A percentile compares a stretch with the other conserved stretches of the same genome.
Conservation (phyloP, 805 yeast genomes). For the Grigorovia humatica region DNA sequence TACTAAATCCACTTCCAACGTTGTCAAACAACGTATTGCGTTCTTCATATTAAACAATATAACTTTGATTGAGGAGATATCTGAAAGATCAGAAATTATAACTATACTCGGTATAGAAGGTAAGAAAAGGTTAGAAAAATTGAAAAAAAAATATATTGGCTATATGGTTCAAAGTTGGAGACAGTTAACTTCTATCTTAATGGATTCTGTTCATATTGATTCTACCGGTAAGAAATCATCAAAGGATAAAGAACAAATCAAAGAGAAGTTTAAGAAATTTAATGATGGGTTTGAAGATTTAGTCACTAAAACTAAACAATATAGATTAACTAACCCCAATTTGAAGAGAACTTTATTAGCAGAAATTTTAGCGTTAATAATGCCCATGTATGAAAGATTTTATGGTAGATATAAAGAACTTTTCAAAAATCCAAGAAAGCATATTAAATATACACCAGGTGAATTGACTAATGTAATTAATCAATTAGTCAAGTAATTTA, state of each 20-base stretch:
- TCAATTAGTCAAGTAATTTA: constrained; percentile 15
- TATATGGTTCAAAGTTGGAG: constrained; percentile 74
- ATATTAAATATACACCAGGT: constrained; percentile 28
- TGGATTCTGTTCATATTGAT: constrained; percentile 62
- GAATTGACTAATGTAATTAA: constrained; percentile 22
- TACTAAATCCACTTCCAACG: constrained; percentile 7
- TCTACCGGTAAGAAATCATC: constrained; percentile 44
- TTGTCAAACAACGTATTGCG: constrained; percentile 43
- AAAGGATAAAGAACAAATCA: constrained; percentile 70
- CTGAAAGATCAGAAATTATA: constrained; percentile 48
- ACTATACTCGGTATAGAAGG: constrained; percentile 49
- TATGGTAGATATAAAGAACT: constrained; percentile 47
- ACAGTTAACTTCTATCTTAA: constrained; percentile 58
- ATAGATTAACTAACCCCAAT: constrained; percentile 54
- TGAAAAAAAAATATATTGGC: constrained; percentile 65
- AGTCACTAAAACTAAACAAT: constrained; percentile 51
- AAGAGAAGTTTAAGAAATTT: constrained; percentile 75
- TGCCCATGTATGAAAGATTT: constrained; percentile 78
- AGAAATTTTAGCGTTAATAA: constrained; percentile 61
- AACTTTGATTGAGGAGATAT: constrained; percentile 62
- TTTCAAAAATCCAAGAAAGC: constrained; percentile 29
- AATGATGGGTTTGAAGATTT: constrained; percentile 77
- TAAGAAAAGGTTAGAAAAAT: constrained; percentile 47
- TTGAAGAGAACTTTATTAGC: constrained; percentile 53
- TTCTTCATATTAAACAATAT: constrained; percentile 61